Base-by-base conservation (phyloP, 2,329 filamentous ascomycete species). In the Gaeumannomyces tritici region DNA sequence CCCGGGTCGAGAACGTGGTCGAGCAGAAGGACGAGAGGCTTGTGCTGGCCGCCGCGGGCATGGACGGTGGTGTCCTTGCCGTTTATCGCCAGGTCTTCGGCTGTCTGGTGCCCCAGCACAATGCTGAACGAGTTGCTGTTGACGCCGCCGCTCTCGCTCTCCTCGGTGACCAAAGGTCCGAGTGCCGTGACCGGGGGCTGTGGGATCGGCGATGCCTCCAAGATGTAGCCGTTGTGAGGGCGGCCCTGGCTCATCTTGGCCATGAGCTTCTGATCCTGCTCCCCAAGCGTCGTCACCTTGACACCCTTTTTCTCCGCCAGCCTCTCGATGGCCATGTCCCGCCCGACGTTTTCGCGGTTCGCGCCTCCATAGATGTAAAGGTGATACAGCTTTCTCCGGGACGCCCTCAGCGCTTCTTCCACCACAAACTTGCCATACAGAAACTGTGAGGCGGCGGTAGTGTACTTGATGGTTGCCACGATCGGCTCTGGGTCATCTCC, bases 361-460 rank as follows among this genome's bases (percentile, higher is more conserved):
- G 81, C 76, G 13, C 83, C 82, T 59, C 78, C 79, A 70, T 89
- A 88, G 13, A 96, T 78, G 72, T 98, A 96, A 4, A 99, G 81
- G 62, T 87, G 89, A 77, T 97, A 96, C 3, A 96, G 75, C 69
- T 90, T 86, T 63, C 95, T 86, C 42, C 85, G 81, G 13, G 79
- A 79, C 58, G 76, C 72, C 66, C 82, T 85, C 26, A 99, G 77
- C 0, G 92, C 93, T 26, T 93, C 89, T 65, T 89, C 82, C 27
- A 98, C 91, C 1, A 90, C 86, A 2, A 89, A 90, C 57, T 83
- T 84, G 7, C 95, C 95, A 71, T 96, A 98, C 2, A 99, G 79
- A 68, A 97, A 98, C 65, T 96, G 89, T 0, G 93, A 96, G 6
- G 91, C 90, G 0, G 93, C 89, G 0, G 91, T 96, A 0, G 90